Base-by-base conservation (phyloP, 2,329 filamentous ascomycete genomes). In the Fusarium sp. region DNA sequence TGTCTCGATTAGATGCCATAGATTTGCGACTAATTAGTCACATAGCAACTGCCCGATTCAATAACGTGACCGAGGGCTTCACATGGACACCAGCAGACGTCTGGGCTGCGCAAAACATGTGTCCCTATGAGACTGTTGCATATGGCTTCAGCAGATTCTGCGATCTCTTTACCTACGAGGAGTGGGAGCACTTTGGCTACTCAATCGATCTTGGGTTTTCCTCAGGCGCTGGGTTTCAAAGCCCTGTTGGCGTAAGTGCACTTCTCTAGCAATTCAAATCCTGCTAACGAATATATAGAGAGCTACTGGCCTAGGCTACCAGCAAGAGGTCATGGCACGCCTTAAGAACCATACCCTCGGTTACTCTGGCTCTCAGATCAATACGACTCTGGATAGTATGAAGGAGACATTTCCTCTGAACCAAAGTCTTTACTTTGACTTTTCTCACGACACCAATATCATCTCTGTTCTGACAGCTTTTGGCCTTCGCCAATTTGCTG, bases 401-500 rank as follows among this genome's bases (percentile, higher is more conserved):
- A 85, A 85, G 1, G 83, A 83, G 38, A 94, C 92, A 0, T 95
- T 95, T 78, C 92, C 92, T 0, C 81, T 92, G 7, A 88, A 93
- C 76, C 93, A 95, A 77, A 87, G 84, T 26, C 83, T 95, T 18
- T 93, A 94, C 79, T 87, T 94, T 53, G 92, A 94, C 82, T 94
- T 94, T 78, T 90, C 88, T 18, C 92, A 95, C 79, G 92, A 95
- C 80, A 91, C 90, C 35, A 93, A 92, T 77, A 92, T 93, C 65
- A 84, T 91, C 73, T 87, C 87, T 30, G 87, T 94, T 70, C 82
- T 94, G 7, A 89, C 91, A 0, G 92, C 92, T 0, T 92, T 95
- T 66, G 92, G 92, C 3, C 83, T 94, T 49, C 88, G 82, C 5
- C 92, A 94, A 76, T 94, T 95, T 76, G 83, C 85, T 3, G 83